phyloP scores from a whole-genome alignment of 305 asterid genomes.

The Fraxinus albicans region DNA sequence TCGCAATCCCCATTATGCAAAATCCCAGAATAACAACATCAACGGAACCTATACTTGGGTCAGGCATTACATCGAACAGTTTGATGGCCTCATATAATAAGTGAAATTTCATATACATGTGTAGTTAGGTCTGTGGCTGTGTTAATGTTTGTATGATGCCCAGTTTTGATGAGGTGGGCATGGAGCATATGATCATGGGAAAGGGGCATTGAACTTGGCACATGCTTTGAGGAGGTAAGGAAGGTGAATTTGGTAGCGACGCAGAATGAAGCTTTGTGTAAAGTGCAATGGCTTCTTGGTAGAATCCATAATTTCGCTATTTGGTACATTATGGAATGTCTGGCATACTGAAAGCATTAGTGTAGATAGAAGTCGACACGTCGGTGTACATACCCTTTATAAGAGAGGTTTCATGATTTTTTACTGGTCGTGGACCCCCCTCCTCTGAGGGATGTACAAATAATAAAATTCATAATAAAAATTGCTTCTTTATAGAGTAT shows the following conservation, averaged over 20 bases:
- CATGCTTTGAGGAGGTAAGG: conserved; percentile 89
- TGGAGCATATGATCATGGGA: conserved; percentile 66
- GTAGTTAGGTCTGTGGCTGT: conserved; percentile 65
- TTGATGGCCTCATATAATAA: conserved; percentile 41
- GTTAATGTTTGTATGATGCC: conserved; percentile 37
- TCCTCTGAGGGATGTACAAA: no score
- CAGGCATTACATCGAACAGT: conserved; percentile 74
- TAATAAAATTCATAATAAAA: no score
- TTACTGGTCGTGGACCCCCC: no score
- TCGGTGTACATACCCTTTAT: no score
- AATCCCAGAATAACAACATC: conserved; percentile 76
- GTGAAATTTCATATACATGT: conserved; percentile 59
- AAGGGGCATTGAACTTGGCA: conserved; percentile 47
- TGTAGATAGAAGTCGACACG: no score
- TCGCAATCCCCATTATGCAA: conserved; percentile 46
- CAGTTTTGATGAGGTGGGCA: conserved; percentile 61
- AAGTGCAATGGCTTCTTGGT: conserved; percentile 61
- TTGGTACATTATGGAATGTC: conserved; percentile 50
- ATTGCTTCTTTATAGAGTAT: no score
- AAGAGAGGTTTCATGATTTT: no score
- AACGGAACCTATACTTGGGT: conserved; percentile 45
- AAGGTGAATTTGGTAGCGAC: conserved; percentile 60
- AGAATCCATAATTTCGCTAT: conserved; percentile 58
- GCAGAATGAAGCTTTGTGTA: conserved; percentile 37
- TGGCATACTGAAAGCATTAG: neutral